phyloP scores from a whole-genome alignment of 1,284 basidiomycete species.

The Trichosporon sp. region DNA sequence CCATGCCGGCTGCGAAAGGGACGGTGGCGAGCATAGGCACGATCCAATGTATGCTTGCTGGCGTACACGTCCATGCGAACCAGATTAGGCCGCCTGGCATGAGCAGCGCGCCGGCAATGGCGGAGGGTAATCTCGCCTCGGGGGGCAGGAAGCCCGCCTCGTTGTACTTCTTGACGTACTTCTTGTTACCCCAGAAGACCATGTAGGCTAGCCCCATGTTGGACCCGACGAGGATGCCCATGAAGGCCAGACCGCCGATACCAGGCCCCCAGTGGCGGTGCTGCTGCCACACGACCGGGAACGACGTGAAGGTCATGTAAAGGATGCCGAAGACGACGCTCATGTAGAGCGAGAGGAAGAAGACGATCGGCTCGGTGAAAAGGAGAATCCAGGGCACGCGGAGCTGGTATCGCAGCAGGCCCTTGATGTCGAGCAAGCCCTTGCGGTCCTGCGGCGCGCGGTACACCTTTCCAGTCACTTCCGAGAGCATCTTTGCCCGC shows the following conservation, averaged over 20 bases:
- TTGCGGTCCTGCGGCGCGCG: constrained; percentile 46
- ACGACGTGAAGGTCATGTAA: constrained; percentile 33
- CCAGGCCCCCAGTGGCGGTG: constrained; percentile 41
- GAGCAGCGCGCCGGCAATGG: constrained; percentile 55
- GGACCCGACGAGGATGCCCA: constrained; percentile 59
- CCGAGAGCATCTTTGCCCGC: constrained; percentile 37
- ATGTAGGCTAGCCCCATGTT: constrained; percentile 57
- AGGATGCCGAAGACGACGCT: constrained; percentile 46
- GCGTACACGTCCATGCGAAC: constrained; percentile 54
- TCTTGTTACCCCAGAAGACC: constrained; percentile 32
- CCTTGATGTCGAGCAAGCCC: constrained; percentile 28
- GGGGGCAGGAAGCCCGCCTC: constrained; percentile 26
- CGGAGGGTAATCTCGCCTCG: constrained; percentile 56
- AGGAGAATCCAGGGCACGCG: constrained; percentile 46
- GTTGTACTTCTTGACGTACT: constrained; percentile 20
- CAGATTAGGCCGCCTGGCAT: constrained; percentile 48
- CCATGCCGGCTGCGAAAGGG: constrained; percentile 54
- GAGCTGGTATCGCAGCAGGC: constrained; percentile 41
- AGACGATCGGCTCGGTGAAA: constrained; percentile 47
- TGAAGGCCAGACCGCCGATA: constrained; percentile 58
- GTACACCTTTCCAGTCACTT: constrained; percentile 44
- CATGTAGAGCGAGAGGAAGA: constrained; percentile 48
- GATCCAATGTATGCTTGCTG: constrained; percentile 56
- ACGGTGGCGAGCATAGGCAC: constrained; percentile 58
- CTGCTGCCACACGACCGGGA: constrained; percentile 47